These are phyloP conservation scores for Elsinoe ampelina DNA, from an alignment of 2,329 filamentous ascomycete genomes.

Conservation along the genomic window DNA sequence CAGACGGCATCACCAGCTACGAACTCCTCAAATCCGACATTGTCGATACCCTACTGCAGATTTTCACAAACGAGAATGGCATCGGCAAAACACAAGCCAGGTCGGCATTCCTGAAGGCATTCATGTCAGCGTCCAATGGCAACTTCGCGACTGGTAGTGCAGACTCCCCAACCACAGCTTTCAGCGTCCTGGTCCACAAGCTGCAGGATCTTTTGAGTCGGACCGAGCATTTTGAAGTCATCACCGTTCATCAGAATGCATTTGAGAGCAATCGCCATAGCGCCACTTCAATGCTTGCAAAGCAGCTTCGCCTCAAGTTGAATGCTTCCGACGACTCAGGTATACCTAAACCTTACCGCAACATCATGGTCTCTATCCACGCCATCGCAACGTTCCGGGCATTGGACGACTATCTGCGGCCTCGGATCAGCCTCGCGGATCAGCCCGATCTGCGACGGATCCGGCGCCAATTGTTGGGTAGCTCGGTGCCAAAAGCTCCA, in stretches of 20 bases:
- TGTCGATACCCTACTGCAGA: constrained; percentile 70
- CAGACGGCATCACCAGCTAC: constrained; percentile 91
- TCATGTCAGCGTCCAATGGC: constrained; percentile 64
- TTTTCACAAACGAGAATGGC: constrained; percentile 66
- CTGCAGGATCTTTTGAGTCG: constrained; percentile 91
- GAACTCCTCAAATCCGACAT: constrained; percentile 86
- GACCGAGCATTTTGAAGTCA: constrained; percentile 94
- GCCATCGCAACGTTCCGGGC: constrained; percentile 97
- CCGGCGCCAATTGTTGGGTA: background rate
- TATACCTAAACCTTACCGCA: constrained; percentile 77
- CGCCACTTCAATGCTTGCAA: constrained; percentile 89
- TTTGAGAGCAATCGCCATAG: constrained; percentile 85
- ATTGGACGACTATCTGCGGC: constrained; percentile 87
- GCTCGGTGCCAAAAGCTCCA: constrained; percentile 26
- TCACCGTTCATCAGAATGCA: constrained; percentile 87
- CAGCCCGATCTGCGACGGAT: constrained; percentile 48
- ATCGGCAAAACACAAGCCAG: constrained; percentile 51
- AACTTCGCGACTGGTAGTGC: constrained; percentile 56
- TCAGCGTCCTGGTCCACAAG: constrained; percentile 86
- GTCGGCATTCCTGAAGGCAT: constrained; percentile 78
- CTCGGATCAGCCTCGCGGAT: constrained; percentile 74
- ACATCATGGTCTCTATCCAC: constrained; percentile 97
- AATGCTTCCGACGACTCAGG: constrained; percentile 84
- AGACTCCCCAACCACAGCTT: constrained; percentile 68
- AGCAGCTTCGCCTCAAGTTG: constrained; percentile 83